Conservation (phyloP, 2,329 filamentous ascomycete species). For the Trichoderma sp. region DNA sequence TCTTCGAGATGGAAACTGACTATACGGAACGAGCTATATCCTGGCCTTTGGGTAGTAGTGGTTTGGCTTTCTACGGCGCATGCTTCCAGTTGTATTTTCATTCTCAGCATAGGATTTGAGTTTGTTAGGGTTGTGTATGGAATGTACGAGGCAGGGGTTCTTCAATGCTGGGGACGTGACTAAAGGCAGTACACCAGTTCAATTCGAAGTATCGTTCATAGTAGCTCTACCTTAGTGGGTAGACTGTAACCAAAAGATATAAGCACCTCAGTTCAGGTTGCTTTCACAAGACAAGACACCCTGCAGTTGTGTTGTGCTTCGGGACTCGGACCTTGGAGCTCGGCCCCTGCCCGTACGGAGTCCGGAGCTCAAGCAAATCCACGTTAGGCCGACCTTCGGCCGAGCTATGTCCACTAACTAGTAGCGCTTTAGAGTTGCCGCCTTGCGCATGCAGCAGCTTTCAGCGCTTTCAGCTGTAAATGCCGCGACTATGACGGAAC, state of each 20-base stretch:
- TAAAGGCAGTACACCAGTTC: background rate
- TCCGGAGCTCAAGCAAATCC: background rate
- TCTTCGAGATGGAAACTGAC: background rate
- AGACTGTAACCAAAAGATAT: background rate
- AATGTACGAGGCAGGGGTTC: background rate
- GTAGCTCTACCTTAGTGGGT: background rate
- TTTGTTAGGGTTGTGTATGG: background rate
- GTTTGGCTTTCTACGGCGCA: background rate
- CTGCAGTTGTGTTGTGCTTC: background rate
- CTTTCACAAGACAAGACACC: background rate
- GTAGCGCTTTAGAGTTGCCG: background rate
- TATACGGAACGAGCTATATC: background rate
- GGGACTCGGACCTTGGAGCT: constrained; percentile 7
- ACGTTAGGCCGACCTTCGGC: background rate
- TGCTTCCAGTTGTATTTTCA: background rate
- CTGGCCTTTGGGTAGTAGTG: background rate
- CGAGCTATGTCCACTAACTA: constrained; percentile 1
- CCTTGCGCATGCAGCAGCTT: constrained; percentile 6
- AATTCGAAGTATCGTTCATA: background rate
- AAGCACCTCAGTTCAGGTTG: background rate
- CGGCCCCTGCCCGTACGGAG: constrained; percentile 1
- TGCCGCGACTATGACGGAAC: constrained; percentile 37
- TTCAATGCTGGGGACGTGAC: background rate
- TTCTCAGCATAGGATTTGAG: background rate
- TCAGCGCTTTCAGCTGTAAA: constrained; percentile 28